Percentiles rank a stretch among this genome's conserved stretches.
Evolutionary conservation across 495 filamentous ascomycete species (phyloP).

Genomic region (Aspergillus affinis): DNA sequence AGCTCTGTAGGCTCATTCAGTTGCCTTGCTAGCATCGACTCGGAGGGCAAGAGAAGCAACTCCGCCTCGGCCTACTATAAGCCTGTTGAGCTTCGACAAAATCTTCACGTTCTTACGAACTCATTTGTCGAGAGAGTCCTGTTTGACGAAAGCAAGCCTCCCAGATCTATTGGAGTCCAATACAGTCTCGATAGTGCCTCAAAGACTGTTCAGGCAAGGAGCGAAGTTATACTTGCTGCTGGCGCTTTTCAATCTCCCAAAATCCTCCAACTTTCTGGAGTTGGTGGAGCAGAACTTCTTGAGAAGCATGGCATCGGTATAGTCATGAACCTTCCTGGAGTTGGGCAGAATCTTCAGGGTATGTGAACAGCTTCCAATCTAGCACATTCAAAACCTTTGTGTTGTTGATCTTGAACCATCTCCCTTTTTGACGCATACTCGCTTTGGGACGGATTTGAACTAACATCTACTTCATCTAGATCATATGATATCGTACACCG

Average conservation of each 20-base stretch:
- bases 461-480: conserved; percentile 8
- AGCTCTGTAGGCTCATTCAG: conserved; percentile 9
- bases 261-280: conserved; percentile 8
- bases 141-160: conserved; percentile 10
- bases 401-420: too few species aligned
- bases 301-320: conserved; percentile 6
- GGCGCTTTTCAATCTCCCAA: conserved; percentile 10
- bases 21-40: conserved; percentile 8
- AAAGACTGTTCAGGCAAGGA: conserved; percentile 9
- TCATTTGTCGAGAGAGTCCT: conserved; percentile 8
- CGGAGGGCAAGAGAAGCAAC: conserved; percentile 7
- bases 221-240: conserved; percentile 8
- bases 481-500: conserved; percentile 11
- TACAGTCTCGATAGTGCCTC: conserved; percentile 4
- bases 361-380: conserved; percentile 6
- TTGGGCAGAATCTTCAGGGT: conserved; percentile 11
- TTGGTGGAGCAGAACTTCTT: conserved; percentile 10
- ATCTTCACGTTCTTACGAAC: conserved; percentile 11
- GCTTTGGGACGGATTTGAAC: conserved; percentile 2
- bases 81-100: conserved; percentile 8
- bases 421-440: conserved; percentile 8
- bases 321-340: conserved; percentile 5
- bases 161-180: conserved; percentile 9
- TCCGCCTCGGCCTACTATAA: conserved; percentile 8
- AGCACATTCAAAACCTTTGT: too few species aligned